Evolutionary conservation across 495 filamentous ascomycete genomes (phyloP).

Genomic region (Podospora pseudoanserina): DNA sequence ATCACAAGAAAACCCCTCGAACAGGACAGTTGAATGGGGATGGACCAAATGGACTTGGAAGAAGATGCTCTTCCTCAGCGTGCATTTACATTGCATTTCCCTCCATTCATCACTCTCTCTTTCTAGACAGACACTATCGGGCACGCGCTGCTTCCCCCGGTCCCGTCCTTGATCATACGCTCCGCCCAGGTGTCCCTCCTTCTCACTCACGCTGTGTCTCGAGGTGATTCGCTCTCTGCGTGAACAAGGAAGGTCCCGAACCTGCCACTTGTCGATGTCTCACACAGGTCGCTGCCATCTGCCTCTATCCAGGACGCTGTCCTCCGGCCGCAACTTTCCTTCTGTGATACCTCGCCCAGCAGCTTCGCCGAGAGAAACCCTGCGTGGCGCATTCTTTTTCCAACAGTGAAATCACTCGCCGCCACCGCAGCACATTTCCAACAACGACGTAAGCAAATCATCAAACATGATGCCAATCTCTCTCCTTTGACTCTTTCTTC

Average conservation of each 20-base stretch:
- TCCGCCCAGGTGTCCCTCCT: not conserved
- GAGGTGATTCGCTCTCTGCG: not conserved
- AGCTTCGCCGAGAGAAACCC: slow-evolving; percentile 1
- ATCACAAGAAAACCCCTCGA: not conserved
- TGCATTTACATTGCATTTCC: no score
- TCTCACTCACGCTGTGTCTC: not conserved
- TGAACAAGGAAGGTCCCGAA: not conserved
- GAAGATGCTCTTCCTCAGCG: no score
- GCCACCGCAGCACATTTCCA: not conserved
- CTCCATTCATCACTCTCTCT: not conserved
- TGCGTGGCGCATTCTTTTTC: slow-evolving; percentile 1
- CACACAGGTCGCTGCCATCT: slow-evolving; percentile 27
- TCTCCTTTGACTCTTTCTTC: not conserved
- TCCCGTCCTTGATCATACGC: slow-evolving; percentile 13
- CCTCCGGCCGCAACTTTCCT: slow-evolving; percentile 26
- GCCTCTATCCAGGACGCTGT: slow-evolving; percentile 14
- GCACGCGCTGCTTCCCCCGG: slow-evolving; percentile 11
- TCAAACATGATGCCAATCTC: not conserved
- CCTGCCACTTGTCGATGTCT: slow-evolving; percentile 34
- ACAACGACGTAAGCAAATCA: not conserved
- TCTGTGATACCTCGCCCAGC: slow-evolving; percentile 16
- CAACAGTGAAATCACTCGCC: not conserved
- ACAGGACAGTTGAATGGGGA: not conserved
- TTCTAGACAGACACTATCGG: not conserved
- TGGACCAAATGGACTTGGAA: not conserved